These are phyloP conservation scores for Sedum album DNA, from an alignment of 164 flowering plant species.

Conservation along the genomic window DNA sequence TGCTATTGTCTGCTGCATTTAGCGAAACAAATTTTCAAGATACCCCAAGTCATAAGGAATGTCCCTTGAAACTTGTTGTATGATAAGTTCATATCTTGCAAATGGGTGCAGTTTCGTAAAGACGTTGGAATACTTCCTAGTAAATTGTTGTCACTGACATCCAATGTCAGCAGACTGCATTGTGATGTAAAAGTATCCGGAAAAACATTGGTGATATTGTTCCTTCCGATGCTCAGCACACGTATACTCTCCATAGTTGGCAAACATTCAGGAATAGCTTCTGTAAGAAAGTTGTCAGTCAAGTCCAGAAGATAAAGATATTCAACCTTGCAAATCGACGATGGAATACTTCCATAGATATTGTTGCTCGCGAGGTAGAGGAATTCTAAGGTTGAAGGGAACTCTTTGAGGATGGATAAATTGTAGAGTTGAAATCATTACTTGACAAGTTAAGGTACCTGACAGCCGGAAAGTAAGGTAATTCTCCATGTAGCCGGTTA, in stretches of 20 bases:
- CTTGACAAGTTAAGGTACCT: slow-evolving; percentile 28
- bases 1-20: not conserved
- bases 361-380: slow-evolving; percentile 2
- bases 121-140: not conserved
- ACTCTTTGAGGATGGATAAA: slow-evolving; percentile 13
- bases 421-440: slow-evolving; percentile 22
- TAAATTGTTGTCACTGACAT: not conserved
- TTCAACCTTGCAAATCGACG: not conserved
- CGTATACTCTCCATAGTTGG: not conserved
- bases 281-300: not conserved
- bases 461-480: slow-evolving; percentile 16
- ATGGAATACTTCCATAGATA: not conserved
- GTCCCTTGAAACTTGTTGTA: not conserved
- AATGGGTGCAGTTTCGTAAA: not conserved
- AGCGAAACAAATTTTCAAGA: not conserved
- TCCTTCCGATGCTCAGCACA: not conserved
- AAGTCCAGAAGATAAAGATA: slow-evolving; percentile 2
- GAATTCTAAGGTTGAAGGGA: not conserved
- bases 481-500: slow-evolving; percentile 25
- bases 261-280: not conserved
- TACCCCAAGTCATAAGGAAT: not conserved
- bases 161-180: slow-evolving; percentile 1
- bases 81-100: slow-evolving; percentile 7
- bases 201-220: not conserved
- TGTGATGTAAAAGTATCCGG: not conserved